phyloP scores from a whole-genome alignment of 2,329 filamentous ascomycete genomes.

The Exophiala mesophila region DNA sequence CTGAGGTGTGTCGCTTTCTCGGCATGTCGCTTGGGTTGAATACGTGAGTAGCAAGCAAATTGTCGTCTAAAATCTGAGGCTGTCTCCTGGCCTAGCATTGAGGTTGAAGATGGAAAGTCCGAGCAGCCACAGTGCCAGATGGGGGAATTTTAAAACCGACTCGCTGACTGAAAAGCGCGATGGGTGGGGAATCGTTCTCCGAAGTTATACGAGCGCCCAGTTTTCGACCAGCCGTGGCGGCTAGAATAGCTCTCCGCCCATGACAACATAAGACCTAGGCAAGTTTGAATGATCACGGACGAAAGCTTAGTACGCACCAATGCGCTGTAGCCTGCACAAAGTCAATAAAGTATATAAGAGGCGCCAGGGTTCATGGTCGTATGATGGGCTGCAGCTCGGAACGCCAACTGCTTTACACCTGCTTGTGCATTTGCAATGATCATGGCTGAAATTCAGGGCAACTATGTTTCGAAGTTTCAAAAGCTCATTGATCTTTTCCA shows the following conservation, averaged over 20 bases:
- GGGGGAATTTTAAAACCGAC: background rate
- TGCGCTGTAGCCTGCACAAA: background rate
- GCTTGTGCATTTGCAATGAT: background rate
- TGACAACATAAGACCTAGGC: background rate
- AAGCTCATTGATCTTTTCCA: constrained; percentile 3
- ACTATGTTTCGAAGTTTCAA: background rate
- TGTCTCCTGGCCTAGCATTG: constrained; percentile 1
- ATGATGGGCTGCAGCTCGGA: background rate
- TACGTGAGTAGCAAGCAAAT: constrained; percentile 2
- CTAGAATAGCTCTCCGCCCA: background rate
- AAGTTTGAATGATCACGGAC: constrained; percentile 1
- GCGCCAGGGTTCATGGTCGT: background rate
- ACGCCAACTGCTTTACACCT: background rate
- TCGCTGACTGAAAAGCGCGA: constrained; percentile 1
- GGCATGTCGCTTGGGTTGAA: background rate
- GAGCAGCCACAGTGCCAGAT: background rate
- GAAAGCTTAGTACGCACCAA: background rate
- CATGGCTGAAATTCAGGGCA: constrained; percentile 5
- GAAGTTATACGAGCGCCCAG: background rate
- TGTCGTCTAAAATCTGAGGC: background rate
- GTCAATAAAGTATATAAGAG: constrained; percentile 2
- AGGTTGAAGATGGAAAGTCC: constrained; percentile 2
- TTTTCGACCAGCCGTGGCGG: background rate
- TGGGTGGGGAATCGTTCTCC: no score
- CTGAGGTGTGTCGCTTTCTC: constrained; percentile 2